A percentile compares a stretch with the other conserved stretches of the same genome.
phyloP scores from a whole-genome alignment of 2,329 filamentous ascomycete genomes.

The Lachnellula suecica region DNA sequence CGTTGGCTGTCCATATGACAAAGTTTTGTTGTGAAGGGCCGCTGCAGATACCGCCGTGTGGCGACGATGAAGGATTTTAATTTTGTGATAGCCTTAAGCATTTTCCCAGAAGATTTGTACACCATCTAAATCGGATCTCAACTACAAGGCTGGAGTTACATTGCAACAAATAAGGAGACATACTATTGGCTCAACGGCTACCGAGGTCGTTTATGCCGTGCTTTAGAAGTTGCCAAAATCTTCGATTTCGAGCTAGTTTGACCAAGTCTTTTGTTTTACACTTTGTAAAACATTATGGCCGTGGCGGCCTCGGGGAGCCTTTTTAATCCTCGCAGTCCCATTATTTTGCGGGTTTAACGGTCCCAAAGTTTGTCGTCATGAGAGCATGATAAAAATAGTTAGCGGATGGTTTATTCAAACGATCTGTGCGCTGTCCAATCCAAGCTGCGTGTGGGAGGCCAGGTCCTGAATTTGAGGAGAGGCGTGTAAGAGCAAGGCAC shows the following conservation, averaged over 20 bases:
- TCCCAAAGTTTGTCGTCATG: neutral
- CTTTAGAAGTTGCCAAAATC: neutral
- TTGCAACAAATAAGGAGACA: constrained; percentile 2
- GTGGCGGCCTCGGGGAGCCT: neutral
- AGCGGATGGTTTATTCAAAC: neutral
- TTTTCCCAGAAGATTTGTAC: neutral
- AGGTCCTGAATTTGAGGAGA: neutral
- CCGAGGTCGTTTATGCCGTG: neutral
- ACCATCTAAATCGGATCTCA: neutral
- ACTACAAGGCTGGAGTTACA: constrained; percentile 5
- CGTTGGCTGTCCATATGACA: neutral
- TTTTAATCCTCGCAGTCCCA: neutral
- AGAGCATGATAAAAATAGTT: neutral
- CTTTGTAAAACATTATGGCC: neutral
- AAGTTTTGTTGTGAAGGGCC: neutral
- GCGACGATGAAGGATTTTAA: neutral
- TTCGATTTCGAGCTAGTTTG: neutral
- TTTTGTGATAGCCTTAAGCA: neutral
- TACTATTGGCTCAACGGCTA: neutral
- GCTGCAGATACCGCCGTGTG: neutral
- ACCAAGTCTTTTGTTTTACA: neutral
- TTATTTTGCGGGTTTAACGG: neutral
- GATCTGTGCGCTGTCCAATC: constrained; percentile 6
- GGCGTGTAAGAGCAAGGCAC: too few relatives aligned
- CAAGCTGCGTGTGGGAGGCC: constrained; percentile 1